Evolutionary conservation across 768 basidiomycete species (phyloP).

Genomic region (Tricholoma saponaceum): DNA sequence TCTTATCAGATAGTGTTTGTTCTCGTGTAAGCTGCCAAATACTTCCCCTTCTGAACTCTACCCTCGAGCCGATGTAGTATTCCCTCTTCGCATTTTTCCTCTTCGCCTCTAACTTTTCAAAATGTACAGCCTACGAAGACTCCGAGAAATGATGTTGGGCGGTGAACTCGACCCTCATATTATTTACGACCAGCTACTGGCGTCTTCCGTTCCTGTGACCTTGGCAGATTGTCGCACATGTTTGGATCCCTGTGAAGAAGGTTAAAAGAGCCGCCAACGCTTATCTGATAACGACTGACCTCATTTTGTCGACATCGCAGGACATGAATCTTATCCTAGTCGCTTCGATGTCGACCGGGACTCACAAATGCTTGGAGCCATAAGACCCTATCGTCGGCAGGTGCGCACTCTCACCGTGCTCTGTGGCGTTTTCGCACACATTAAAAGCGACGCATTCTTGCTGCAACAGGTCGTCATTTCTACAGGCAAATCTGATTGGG

Average conservation of each 20-base stretch:
- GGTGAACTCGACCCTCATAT: constrained; percentile 32
- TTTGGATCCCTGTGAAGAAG: constrained; percentile 73
- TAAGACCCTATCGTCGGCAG: constrained; percentile 82
- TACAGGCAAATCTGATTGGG: constrained; percentile 90
- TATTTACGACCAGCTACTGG: constrained; percentile 48
- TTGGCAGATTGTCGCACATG: constrained; percentile 69
- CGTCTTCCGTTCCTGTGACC: constrained; percentile 60
- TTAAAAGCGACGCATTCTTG: constrained; percentile 1
- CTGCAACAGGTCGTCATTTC: constrained; percentile 75
- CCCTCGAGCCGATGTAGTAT: neutral
- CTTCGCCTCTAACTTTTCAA: constrained; percentile 10
- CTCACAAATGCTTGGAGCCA: constrained; percentile 77
- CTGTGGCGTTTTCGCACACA: constrained; percentile 1
- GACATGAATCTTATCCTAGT: constrained; percentile 69
- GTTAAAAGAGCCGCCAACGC: constrained; percentile 25
- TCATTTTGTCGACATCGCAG: constrained; percentile 30
- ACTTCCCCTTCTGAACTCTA: neutral
- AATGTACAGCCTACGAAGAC: constrained; percentile 36
- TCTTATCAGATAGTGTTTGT: constrained; percentile 25
- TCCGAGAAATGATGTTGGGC: constrained; percentile 40
- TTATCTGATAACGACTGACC: constrained; percentile 25
- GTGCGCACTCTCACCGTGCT: constrained; percentile 28
- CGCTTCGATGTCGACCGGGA: constrained; percentile 79
- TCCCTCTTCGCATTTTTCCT: neutral
- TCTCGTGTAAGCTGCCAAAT: neutral